Base-by-base conservation (phyloP, 2,329 filamentous ascomycete genomes). In the Microsporum audouinii region DNA sequence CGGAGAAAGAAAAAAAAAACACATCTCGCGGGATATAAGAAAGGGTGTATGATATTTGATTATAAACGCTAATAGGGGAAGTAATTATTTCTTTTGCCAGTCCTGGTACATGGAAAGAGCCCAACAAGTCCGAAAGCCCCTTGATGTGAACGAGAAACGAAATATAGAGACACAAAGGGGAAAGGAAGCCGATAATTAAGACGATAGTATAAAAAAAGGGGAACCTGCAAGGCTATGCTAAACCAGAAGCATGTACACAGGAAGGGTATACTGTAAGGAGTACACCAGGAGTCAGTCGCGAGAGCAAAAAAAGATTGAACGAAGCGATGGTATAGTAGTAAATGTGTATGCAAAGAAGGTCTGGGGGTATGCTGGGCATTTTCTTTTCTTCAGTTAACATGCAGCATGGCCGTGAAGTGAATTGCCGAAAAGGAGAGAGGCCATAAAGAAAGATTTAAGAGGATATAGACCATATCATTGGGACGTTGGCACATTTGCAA, bases 141-240 rank as follows among this genome's bases (percentile, higher is more conserved):
- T 27, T 23, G 23, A 29, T 23, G 10, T 3, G 43, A 8, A 10
- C n/a, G 27, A n/a, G 29, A 34, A 33, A 12, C 12, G 49, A 34
- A 31, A 2, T 12, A 53, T 23, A 53, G 8, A 8, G 29, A 53
- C 33, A n/a, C 29, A 53, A 33, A 33, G 29, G 49, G 49, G 31
- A 33, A 53, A 33, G 14, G 5, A 14, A 33, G 17, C 17, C 27
- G 7, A 33, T 43, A 43, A 17, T 5, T 43, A n/a, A 33, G n/a
- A 33, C 14, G 27, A 31, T 5, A 53, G 29, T 5, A 31, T 33
- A 31, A 34, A 33, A 33, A 31, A 8, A 53, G 14, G n/a, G 3
- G 17, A 43, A 41, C 39, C 49, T 53, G 49, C 43, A 47, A 47
- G 43, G 49, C 49, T 53, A 53, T 53, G 49, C 49, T 53, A n/a